Percentiles rank a stretch among this genome's conserved stretches.
These are phyloP conservation scores for Nitzschia sp. DNA, from an alignment of 108 stramenopile species.

Conservation along the genomic window DNA sequence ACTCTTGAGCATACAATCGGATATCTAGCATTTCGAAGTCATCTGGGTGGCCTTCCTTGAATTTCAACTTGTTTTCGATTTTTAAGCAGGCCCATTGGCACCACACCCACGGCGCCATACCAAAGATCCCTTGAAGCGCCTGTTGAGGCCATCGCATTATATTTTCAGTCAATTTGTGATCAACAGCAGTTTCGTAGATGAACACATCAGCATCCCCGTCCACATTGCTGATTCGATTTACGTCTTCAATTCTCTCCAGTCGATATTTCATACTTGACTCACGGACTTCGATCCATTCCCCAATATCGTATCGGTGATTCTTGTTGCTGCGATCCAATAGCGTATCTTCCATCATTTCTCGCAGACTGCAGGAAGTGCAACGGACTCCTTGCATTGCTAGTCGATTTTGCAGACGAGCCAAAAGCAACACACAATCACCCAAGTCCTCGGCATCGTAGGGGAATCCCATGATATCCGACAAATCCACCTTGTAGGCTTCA, in stretches of 20 bases:
- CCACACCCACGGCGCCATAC: slow-evolving; percentile 55
- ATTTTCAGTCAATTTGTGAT: slow-evolving; percentile 24
- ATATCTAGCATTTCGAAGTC: slow-evolving; percentile 50
- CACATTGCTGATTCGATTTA: slow-evolving; percentile 35
- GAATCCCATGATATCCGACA: slow-evolving; percentile 13
- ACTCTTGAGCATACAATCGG: slow-evolving; percentile 29
- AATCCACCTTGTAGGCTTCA: slow-evolving; percentile 8
- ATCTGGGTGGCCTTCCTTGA: slow-evolving; percentile 42
- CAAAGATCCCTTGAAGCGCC: slow-evolving; percentile 40
- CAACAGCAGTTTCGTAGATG: slow-evolving; percentile 29
- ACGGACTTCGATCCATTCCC: slow-evolving; percentile 50
- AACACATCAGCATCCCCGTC: slow-evolving; percentile 21
- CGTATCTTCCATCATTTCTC: slow-evolving; percentile 17
- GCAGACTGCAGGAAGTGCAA: neutral
- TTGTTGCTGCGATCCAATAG: slow-evolving; percentile 21
- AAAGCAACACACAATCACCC: slow-evolving; percentile 13
- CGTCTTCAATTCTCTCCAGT: slow-evolving; percentile 37
- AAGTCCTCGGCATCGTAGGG: slow-evolving; percentile 29
- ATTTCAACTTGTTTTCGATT: slow-evolving; percentile 47
- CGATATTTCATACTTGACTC: slow-evolving; percentile 45
- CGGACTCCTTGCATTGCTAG: slow-evolving; percentile 7
- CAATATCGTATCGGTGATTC: slow-evolving; percentile 34
- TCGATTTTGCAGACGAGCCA: slow-evolving; percentile 20
- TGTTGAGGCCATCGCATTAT: slow-evolving; percentile 25
- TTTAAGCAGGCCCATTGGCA: slow-evolving; percentile 47